phyloP scores from a whole-genome alignment of 192 early-diverging fungal genomes.

The Jimgerdemannia flammicorona region DNA sequence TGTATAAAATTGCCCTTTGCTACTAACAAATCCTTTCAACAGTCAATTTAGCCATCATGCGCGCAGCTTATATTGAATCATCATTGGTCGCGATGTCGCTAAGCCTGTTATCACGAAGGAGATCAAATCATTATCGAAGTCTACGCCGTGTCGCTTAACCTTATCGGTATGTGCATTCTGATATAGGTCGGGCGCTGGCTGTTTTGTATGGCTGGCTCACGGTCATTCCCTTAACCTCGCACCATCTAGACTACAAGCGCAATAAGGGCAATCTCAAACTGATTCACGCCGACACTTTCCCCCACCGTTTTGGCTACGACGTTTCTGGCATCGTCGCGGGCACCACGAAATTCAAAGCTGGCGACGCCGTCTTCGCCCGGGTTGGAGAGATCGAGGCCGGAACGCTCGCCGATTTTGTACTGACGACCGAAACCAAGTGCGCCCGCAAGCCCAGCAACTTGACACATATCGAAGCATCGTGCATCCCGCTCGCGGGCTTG shows the following conservation, averaged over 20 bases:
- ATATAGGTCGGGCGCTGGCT: background rate
- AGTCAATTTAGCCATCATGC: background rate
- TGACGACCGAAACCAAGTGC: slow-evolving; percentile 21
- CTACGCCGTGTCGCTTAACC: slow-evolving; percentile 50
- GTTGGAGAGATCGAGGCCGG: slow-evolving; percentile 19
- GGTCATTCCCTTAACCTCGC: background rate
- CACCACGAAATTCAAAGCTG: slow-evolving; percentile 33
- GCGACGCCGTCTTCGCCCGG: slow-evolving; percentile 46
- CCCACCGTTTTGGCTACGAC: slow-evolving; percentile 48
- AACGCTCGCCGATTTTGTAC: slow-evolving; percentile 29
- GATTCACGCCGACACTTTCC: slow-evolving; percentile 25
- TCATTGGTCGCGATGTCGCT: background rate
- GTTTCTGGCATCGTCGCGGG: slow-evolving; percentile 38
- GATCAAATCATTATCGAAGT: slow-evolving; percentile 32
- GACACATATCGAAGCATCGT: slow-evolving; percentile 30
- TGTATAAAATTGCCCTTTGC: no score
- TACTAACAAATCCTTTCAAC: no score
- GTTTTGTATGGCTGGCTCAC: background rate
- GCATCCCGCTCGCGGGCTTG: slow-evolving; percentile 44
- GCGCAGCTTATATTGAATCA: background rate
- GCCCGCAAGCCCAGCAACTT: slow-evolving; percentile 36
- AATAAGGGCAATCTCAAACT: slow-evolving; percentile 36
- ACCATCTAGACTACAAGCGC: slow-evolving; percentile 36
- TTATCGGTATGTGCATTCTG: slow-evolving; percentile 17
- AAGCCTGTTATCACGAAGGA: background rate